Evolutionary conservation across 1,284 basidiomycete genomes (phyloP).

Genomic region (Cerioporus squamosus): DNA sequence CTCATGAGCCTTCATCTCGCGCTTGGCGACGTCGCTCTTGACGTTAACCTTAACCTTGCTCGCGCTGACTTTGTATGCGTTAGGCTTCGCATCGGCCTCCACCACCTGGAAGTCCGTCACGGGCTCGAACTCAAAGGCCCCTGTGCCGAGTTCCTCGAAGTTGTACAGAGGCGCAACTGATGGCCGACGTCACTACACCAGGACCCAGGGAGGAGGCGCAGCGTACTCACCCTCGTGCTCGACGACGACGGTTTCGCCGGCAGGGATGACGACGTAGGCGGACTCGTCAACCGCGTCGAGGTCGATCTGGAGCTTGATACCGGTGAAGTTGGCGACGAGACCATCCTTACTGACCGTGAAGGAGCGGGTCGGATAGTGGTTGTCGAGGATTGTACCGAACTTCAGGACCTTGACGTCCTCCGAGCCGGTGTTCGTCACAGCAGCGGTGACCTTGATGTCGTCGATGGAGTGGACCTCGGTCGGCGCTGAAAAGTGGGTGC

Average conservation of each 20-base stretch:
- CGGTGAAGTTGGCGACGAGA: constrained; percentile 43
- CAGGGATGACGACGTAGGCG: constrained; percentile 43
- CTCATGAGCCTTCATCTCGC: constrained; percentile 20
- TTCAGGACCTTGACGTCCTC: constrained; percentile 45
- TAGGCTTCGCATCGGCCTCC: constrained; percentile 18
- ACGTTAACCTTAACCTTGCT: constrained; percentile 20
- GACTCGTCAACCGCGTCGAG: constrained; percentile 39
- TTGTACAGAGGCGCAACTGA: constrained; percentile 27
- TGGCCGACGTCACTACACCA: no score
- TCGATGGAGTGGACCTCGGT: constrained; percentile 39
- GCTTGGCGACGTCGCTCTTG: constrained; percentile 26
- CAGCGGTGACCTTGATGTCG: constrained; percentile 44
- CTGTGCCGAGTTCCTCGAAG: constrained; percentile 28
- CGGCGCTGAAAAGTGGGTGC: constrained; percentile 19
- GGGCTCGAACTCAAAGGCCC: constrained; percentile 20
- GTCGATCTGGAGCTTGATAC: constrained; percentile 46
- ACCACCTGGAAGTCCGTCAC: constrained; percentile 25
- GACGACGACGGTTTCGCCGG: constrained; percentile 44
- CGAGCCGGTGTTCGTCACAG: constrained; percentile 43
- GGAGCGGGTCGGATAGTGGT: constrained; percentile 45
- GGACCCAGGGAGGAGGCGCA: background rate
- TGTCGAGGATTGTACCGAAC: constrained; percentile 49
- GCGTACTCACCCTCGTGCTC: constrained; percentile 39
- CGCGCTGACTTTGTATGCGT: constrained; percentile 16
- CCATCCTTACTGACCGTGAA: constrained; percentile 48